These are phyloP conservation scores for Dactylis glomerata DNA, from an alignment of 176 grass and related monocot species.

Conservation along the genomic window DNA sequence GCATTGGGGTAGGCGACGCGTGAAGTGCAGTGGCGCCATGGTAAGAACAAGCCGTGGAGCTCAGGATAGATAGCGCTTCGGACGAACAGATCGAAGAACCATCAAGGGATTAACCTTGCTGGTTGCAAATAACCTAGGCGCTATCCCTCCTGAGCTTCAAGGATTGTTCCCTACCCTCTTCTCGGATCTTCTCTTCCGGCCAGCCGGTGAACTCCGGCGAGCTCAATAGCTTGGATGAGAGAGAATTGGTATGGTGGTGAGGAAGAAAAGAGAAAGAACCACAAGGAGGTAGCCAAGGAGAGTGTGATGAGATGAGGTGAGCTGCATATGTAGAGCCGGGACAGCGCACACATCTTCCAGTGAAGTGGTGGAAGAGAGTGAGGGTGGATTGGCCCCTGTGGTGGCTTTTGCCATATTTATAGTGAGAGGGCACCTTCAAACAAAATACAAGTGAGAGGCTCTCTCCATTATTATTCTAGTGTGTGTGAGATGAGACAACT, in stretches of 20 bases:
- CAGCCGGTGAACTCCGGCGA: neutral
- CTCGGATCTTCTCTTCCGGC: neutral
- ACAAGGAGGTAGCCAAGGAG: neutral
- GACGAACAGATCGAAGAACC: conserved; percentile 30
- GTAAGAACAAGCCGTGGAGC: conserved; percentile 59
- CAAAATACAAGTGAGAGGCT: neutral
- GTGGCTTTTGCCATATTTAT: conserved; percentile 47
- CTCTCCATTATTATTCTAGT: neutral
- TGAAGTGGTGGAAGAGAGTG: neutral
- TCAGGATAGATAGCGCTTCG: conserved; percentile 66
- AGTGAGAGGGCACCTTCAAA: neutral
- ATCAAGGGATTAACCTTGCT: neutral
- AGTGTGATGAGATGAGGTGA: neutral
- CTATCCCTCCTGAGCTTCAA: conserved; percentile 78
- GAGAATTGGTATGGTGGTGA: neutral
- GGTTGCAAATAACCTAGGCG: conserved; percentile 30
- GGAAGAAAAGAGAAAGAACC: neutral
- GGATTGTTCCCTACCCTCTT: conserved; percentile 40
- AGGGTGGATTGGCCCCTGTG: conserved; percentile 25
- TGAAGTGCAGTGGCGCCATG: neutral
- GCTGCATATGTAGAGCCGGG: neutral
- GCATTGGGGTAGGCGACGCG: neutral
- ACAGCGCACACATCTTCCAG: neutral
- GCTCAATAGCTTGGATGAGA: neutral
- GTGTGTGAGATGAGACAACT: conserved; percentile 39